Conservation (phyloP, 2,329 filamentous ascomycete genomes). For the Neofusicoccum cordaticola region DNA sequence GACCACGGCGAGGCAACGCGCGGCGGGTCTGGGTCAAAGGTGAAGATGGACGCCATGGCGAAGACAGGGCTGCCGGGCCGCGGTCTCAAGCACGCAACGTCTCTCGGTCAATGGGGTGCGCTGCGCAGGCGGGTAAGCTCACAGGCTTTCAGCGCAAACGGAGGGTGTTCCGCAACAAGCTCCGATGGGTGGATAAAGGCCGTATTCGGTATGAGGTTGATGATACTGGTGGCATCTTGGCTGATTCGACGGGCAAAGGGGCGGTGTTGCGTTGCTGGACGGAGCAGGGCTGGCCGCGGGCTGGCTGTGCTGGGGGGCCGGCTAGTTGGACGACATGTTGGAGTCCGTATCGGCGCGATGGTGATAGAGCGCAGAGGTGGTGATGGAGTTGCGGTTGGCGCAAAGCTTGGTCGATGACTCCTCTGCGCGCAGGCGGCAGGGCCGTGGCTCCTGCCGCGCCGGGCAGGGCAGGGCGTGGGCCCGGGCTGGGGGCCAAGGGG, state of each 20-base stretch:
- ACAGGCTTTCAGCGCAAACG: neutral
- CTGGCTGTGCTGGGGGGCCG: neutral
- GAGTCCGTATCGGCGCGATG: neutral
- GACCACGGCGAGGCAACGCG: conserved; percentile 90
- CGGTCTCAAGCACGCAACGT: neutral
- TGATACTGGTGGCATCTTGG: conserved; percentile 53
- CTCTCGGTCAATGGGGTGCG: neutral
- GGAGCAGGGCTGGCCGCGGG: neutral
- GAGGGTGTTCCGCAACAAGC: neutral
- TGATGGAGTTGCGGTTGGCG: neutral
- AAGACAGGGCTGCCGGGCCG: neutral
- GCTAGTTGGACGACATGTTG: conserved; percentile 5
- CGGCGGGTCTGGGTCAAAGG: conserved; percentile 84
- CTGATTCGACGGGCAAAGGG: conserved; percentile 16
- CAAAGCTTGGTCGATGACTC: neutral
- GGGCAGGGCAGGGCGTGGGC: too few species aligned
- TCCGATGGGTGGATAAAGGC: neutral
- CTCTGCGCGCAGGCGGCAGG: neutral
- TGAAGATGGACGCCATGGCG: conserved; percentile 89
- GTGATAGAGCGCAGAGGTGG: neutral
- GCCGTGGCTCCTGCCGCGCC: too few species aligned
- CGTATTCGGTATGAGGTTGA: conserved; percentile 47
- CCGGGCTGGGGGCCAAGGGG: too few species aligned
- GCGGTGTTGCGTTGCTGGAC: neutral
- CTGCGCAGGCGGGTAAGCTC: neutral